phyloP scores from a whole-genome alignment of 2,329 filamentous ascomycete species.

The Colletotrichum sansevieriae region DNA sequence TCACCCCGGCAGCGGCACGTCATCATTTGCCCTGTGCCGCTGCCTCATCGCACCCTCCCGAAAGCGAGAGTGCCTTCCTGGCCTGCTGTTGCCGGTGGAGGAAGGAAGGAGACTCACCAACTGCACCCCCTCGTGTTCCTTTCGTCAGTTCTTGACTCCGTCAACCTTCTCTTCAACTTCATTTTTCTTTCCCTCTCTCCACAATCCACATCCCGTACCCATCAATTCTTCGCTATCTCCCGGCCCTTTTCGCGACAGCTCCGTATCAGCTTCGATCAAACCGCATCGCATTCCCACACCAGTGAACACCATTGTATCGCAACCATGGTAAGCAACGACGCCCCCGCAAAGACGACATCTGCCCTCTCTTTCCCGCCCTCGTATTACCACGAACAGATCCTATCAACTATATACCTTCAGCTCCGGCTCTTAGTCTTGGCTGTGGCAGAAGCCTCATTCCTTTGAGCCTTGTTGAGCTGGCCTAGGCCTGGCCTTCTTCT shows the following conservation, averaged over 20 bases:
- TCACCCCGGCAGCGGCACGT: slow-evolving; percentile 40
- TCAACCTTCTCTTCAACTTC: slow-evolving; percentile 18
- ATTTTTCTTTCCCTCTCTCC: neutral
- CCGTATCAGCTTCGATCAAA: neutral
- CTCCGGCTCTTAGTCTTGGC: slow-evolving; percentile 4
- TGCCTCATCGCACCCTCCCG: neutral
- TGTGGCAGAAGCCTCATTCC: neutral
- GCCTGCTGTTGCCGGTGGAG: neutral
- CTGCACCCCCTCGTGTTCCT: slow-evolving; percentile 21
- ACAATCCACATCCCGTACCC: neutral
- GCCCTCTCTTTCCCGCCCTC: neutral
- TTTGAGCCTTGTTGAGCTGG: slow-evolving; percentile 1
- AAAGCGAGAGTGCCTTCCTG: neutral
- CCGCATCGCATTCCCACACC: slow-evolving; percentile 15
- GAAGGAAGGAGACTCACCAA: slow-evolving; percentile 13
- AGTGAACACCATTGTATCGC: slow-evolving; percentile 14
- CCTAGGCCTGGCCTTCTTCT: neutral
- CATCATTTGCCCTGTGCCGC: slow-evolving; percentile 15
- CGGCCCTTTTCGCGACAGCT: slow-evolving; percentile 3
- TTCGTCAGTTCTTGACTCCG: neutral
- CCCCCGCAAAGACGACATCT: neutral
- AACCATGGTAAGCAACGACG: slow-evolving; percentile 27
- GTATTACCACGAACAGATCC: neutral
- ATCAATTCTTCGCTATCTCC: neutral
- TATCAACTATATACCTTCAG: neutral